phyloP scores from a whole-genome alignment of 2,329 filamentous ascomycete genomes.

The Xylariales sp. region DNA sequence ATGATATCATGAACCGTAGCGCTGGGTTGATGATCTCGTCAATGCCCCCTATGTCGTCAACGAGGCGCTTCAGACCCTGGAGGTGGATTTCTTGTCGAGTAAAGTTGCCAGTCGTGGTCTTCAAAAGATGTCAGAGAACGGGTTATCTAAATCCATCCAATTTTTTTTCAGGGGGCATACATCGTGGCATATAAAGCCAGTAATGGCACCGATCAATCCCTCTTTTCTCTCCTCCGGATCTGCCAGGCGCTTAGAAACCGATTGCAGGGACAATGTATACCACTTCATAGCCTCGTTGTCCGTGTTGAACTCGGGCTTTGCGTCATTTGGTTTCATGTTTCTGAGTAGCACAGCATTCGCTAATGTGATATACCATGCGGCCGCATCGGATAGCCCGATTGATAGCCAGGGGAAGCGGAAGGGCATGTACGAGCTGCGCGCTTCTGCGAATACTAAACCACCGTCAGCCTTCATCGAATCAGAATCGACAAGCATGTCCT shows the following conservation, averaged over 20 bases:
- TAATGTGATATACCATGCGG: constrained; percentile 47
- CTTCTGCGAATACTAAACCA: constrained; percentile 42
- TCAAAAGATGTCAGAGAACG: constrained; percentile 17
- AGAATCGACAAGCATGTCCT: background rate
- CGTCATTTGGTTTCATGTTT: constrained; percentile 24
- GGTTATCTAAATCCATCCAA: background rate
- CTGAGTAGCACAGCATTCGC: constrained; percentile 45
- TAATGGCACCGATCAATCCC: constrained; percentile 44
- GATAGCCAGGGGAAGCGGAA: constrained; percentile 46
- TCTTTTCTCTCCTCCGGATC: constrained; percentile 40
- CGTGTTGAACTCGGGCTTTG: constrained; percentile 38
- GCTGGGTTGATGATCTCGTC: constrained; percentile 41
- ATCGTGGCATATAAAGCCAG: constrained; percentile 47
- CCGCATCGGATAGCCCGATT: constrained; percentile 44
- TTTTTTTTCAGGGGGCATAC: constrained; percentile 16
- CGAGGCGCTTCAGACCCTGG: constrained; percentile 44
- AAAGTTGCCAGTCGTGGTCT: constrained; percentile 44
- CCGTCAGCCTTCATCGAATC: background rate
- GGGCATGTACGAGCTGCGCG: constrained; percentile 38
- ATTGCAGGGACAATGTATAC: constrained; percentile 45
- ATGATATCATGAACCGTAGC: constrained; percentile 46
- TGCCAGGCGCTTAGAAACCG: constrained; percentile 41
- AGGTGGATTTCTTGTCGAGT: constrained; percentile 43
- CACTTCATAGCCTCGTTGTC: constrained; percentile 44
- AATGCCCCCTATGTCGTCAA: constrained; percentile 44